Percentiles rank a stretch among this genome's conserved stretches.
These are phyloP conservation scores for Suillus alpinus DNA, from an alignment of 768 basidiomycete genomes.

Conservation along the genomic window DNA sequence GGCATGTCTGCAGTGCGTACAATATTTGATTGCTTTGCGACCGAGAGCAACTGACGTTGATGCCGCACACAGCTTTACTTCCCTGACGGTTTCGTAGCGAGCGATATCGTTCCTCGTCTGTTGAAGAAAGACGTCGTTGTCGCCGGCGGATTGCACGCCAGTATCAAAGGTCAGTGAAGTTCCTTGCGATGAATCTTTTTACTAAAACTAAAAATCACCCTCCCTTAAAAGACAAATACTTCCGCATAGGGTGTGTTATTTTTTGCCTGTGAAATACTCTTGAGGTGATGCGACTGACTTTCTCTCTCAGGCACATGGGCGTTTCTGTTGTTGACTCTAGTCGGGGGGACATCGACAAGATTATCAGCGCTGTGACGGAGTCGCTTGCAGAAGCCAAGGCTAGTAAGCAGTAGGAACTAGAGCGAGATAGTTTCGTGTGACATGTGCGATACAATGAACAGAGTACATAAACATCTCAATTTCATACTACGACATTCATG, in stretches of 20 bases:
- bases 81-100: conserved; percentile 75
- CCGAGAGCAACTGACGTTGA: conserved; percentile 4
- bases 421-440: not conserved
- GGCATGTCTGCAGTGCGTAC: conserved; percentile 86
- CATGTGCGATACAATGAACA: not conserved
- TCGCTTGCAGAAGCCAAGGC: conserved; percentile 39
- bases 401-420: conserved; percentile 11
- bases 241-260: conserved; percentile 74
- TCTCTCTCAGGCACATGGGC: conserved; percentile 76
- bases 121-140: conserved; percentile 71
- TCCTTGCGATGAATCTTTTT: not conserved
- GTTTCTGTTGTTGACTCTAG: conserved; percentile 67
- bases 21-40: not conserved
- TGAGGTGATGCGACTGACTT: conserved; percentile 2
- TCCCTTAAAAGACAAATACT: conserved; percentile 66
- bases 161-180: conserved; percentile 64
- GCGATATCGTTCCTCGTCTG: conserved; percentile 76
- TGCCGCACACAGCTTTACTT: conserved; percentile 58
- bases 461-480: not conserved
- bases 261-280: conserved; percentile 4
- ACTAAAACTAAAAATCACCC: not conserved
- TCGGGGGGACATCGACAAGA: conserved; percentile 73
- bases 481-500: not conserved
- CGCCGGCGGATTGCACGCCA: conserved; percentile 84
- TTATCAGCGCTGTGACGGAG: conserved; percentile 65